A percentile compares a stretch with the other conserved stretches of the same genome.
These are phyloP conservation scores for Phytophthora brassicae DNA, from an alignment of 352 stramenopile species.

Conservation along the genomic window DNA sequence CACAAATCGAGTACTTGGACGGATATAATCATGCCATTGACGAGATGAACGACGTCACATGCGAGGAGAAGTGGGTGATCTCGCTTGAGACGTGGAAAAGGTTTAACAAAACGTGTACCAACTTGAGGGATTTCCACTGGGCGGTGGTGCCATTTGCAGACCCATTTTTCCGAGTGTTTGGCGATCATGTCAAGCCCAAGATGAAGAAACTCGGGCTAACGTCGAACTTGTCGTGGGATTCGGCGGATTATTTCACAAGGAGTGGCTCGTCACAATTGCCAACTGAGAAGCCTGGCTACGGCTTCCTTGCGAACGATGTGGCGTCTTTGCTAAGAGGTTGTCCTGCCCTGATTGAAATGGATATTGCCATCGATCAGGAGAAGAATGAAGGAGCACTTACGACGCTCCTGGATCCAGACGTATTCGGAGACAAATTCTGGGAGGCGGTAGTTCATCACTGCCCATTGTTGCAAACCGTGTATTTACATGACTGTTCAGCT, in stretches of 20 bases:
- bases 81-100: constrained; percentile 29
- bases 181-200: constrained; percentile 38
- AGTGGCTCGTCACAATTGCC: background rate
- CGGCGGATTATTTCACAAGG: constrained; percentile 32
- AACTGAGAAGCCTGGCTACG: constrained; percentile 24
- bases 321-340: constrained; percentile 34
- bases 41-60: constrained; percentile 30
- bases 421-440: constrained; percentile 49
- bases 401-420: constrained; percentile 25
- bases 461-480: constrained; percentile 32
- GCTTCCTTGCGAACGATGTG: constrained; percentile 31
- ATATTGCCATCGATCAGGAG: constrained; percentile 43
- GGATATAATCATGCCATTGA: constrained; percentile 36
- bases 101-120: constrained; percentile 40
- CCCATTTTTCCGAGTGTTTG: constrained; percentile 47
- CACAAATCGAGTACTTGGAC: constrained; percentile 38
- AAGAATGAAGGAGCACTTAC: constrained; percentile 24
- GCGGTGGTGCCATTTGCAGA: constrained; percentile 39
- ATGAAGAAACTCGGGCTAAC: constrained; percentile 35
- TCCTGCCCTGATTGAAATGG: constrained; percentile 32
- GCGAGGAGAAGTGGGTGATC: constrained; percentile 35
- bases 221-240: constrained; percentile 49
- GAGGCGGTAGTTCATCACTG: constrained; percentile 21
- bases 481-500: constrained; percentile 29
- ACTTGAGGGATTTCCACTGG: constrained; percentile 45